Evolutionary conservation across 169 alveolate species (phyloP).

Genomic region (Amoebophrya sp.): DNA sequence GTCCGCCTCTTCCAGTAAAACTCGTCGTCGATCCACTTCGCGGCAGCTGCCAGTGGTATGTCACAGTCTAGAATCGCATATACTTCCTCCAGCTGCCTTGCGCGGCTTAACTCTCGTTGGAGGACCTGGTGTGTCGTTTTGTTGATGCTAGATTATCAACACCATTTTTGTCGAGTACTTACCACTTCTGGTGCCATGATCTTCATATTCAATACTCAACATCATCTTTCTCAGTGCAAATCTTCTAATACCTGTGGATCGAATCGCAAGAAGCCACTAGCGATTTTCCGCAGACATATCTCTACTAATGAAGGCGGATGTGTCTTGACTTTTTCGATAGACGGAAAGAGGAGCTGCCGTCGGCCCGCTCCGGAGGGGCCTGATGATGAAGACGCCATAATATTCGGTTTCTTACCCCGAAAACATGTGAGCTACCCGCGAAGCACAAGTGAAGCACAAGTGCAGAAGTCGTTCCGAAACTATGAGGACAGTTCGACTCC

Average conservation of each 20-base stretch:
- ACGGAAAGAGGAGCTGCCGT: background rate
- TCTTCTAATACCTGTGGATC: background rate
- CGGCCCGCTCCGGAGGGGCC: background rate
- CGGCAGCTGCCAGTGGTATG: background rate
- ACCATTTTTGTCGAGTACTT: background rate
- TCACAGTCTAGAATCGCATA: background rate
- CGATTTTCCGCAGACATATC: background rate
- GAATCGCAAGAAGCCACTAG: background rate
- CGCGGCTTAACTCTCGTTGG: background rate
- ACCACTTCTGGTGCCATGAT: background rate
- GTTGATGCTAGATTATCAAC: background rate
- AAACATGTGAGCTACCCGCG: too few species aligned
- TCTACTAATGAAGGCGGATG: background rate
- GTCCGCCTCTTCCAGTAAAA: constrained; percentile 10
- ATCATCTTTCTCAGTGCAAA: background rate
- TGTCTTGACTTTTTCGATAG: background rate
- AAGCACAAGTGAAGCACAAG: too few species aligned
- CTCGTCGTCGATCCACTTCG: background rate
- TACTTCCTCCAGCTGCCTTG: constrained; percentile 18
- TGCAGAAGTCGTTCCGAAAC: too few species aligned
- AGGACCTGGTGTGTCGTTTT: background rate
- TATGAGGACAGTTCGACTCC: too few species aligned
- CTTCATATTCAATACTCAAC: background rate
- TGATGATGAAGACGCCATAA: background rate
- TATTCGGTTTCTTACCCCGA: too few species aligned